phyloP scores from a whole-genome alignment of 352 stramenopile species.

The Phytophthora pisi region DNA sequence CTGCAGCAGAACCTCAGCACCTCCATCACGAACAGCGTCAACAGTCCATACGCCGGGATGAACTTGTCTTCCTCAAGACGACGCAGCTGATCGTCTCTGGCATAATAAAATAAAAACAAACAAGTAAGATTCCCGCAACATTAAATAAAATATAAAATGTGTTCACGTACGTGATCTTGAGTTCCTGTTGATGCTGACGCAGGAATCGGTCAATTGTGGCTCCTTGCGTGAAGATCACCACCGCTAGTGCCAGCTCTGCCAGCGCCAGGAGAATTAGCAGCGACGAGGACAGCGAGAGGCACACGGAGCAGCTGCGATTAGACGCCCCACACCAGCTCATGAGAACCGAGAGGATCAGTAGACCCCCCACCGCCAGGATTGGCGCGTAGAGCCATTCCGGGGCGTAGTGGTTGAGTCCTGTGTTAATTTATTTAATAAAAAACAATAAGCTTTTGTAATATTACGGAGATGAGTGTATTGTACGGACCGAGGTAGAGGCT shows the following conservation, averaged over 20 bases:
- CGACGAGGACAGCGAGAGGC: constrained; percentile 63
- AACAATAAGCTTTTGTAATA: background rate
- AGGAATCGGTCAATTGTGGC: constrained; percentile 65
- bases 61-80: constrained; percentile 72
- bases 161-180: constrained; percentile 59
- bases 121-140: background rate
- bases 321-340: constrained; percentile 76
- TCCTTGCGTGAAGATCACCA: constrained; percentile 76
- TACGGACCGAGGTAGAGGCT: constrained; percentile 56
- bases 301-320: constrained; percentile 47
- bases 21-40: constrained; percentile 74
- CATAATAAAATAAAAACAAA: constrained; percentile 7
- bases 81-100: constrained; percentile 59
- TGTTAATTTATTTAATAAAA: constrained; percentile 4
- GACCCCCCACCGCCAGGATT: constrained; percentile 53
- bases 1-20: constrained; percentile 74
- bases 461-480: too few relatives aligned
- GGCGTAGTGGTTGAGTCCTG: constrained; percentile 67
- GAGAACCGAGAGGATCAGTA: constrained; percentile 52
- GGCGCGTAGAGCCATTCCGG: constrained; percentile 73
- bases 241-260: constrained; percentile 59
- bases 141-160: background rate
- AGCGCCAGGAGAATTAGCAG: constrained; percentile 68
- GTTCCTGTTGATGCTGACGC: constrained; percentile 62
- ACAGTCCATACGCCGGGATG: constrained; percentile 62